Base-by-base conservation (phyloP, 2,329 filamentous ascomycete genomes). In the Pseudopyricularia javanii region DNA sequence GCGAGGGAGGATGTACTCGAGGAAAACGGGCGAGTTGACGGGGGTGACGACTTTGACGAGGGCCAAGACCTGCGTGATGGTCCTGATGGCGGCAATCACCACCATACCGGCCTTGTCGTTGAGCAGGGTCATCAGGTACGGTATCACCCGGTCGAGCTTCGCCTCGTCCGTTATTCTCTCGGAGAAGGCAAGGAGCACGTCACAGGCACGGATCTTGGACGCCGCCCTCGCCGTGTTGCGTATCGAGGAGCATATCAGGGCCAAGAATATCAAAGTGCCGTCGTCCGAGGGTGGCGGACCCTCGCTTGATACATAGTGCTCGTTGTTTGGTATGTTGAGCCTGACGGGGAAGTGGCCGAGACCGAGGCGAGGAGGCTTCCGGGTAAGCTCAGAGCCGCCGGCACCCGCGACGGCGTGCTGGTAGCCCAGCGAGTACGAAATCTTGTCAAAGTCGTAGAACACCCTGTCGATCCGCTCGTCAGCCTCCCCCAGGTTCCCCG, bases 381-480 rank as follows among this genome's bases (percentile, higher is more conserved):
- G 59, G 2, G 40, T 24, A 45, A 45, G 40, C 17, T 7, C 6
- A 49, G 48, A 3, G 52, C 50, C 15, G 33, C 14, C n/a, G 17
- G 9, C 37, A 20, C 22, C 15, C 28, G 35, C 24, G 17, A 12
- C 37, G n/a, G 28, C 47, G 45, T 82, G 74, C 28, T 80, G 78
- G 56, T 89, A 89, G 14, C 88, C 91, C 1, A 98, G 76, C 54
- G 95, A 94, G 63, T 94, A 95, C 0, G 91, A 90, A 51, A 98
- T 95, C 66, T 97, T 98, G 66, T 98, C 93, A 68, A 96, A 97
- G 63, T 98, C 93, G 59, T 87, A 82, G 63, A 87, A 97, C 1
- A 98, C 85, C 45, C 90, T 82, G 61, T 97, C 89, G 62, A 98
- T 97, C 43, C 93, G 82, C 59, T 96, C 90, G 66, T 98, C 93